Conservation (phyloP, 441 rosid genomes). For the Rhodomyrtus psidioides region DNA sequence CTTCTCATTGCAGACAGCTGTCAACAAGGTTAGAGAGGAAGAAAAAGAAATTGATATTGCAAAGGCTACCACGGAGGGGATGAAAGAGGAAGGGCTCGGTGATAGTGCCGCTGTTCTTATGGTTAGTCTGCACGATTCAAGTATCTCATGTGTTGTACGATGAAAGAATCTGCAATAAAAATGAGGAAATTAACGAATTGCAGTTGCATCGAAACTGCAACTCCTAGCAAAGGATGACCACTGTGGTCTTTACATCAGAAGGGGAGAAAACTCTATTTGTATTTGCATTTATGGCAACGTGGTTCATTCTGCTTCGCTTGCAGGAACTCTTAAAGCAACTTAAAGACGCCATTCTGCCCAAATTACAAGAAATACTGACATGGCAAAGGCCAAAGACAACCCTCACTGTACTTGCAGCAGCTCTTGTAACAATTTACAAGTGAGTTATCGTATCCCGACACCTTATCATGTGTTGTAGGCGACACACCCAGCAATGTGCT, state of each 20-base stretch:
- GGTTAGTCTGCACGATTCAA: slow-evolving; percentile 31
- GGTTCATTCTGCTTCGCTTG: neutral
- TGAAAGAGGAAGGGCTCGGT: slow-evolving; percentile 75
- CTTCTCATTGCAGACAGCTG: slow-evolving; percentile 38
- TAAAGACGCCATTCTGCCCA: slow-evolving; percentile 16
- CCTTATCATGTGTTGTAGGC: too few species aligned
- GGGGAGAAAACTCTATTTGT: neutral
- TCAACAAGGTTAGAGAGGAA: slow-evolving; percentile 60
- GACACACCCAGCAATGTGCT: neutral
- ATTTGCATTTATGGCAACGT: neutral
- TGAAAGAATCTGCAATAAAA: neutral
- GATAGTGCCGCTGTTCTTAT: slow-evolving; percentile 54
- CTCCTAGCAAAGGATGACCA: neutral
- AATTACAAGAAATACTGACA: slow-evolving; percentile 37
- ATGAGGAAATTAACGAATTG: neutral
- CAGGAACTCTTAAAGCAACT: slow-evolving; percentile 76
- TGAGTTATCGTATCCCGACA: slow-evolving; percentile 22
- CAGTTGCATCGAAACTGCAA: neutral
- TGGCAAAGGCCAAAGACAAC: slow-evolving; percentile 64
- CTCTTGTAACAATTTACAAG: slow-evolving; percentile 39
- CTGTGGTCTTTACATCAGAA: neutral
- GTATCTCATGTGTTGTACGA: neutral
- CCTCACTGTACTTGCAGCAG: slow-evolving; percentile 12
- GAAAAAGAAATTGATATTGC: slow-evolving; percentile 49
- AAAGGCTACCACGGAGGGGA: slow-evolving; percentile 48